A percentile compares a stretch with the other conserved stretches of the same genome.
Conservation (phyloP, 192 early-diverging fungal genomes). For the Gryganskiella cystojenkinii region DNA sequence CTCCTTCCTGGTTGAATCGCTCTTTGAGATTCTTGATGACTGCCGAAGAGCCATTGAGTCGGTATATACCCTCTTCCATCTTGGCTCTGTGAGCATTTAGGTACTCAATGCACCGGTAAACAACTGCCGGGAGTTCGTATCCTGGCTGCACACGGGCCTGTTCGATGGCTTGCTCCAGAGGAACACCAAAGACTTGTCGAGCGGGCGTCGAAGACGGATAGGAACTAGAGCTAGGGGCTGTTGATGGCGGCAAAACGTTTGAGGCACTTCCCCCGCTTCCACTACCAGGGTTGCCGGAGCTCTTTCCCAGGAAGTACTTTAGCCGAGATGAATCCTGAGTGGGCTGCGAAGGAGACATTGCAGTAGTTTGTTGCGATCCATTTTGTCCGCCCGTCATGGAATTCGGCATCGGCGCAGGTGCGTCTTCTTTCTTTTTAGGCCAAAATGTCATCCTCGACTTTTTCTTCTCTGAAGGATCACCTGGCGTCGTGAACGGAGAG, state of each 20-base stretch:
- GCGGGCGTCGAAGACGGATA: conserved; percentile 12
- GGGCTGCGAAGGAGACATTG: neutral
- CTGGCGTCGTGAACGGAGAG: conserved; percentile 4
- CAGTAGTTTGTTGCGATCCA: conserved; percentile 1
- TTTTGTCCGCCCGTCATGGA: neutral
- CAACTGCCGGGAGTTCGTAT: conserved; percentile 89
- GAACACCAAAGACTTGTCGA: conserved; percentile 82
- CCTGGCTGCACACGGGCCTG: conserved; percentile 79
- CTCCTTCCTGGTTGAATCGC: conserved; percentile 86
- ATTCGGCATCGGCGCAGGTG: neutral
- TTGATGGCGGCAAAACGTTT: neutral
- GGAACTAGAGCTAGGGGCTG: neutral
- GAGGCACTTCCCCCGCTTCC: neutral
- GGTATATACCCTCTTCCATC: conserved; percentile 95
- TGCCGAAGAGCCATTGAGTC: conserved; percentile 81
- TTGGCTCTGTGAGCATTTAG: conserved; percentile 90
- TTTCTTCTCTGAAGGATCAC: conserved; percentile 40
- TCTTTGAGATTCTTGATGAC: conserved; percentile 82
- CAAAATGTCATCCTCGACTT: conserved; percentile 51
- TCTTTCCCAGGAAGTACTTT: conserved; percentile 25
- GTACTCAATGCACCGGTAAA: conserved; percentile 97
- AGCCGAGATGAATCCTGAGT: conserved; percentile 21
- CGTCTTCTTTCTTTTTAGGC: conserved; percentile 46
- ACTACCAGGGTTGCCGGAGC: conserved; percentile 1
- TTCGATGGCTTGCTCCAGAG: conserved; percentile 84